phyloP scores from a whole-genome alignment of 1,284 basidiomycete genomes.

The Melampsora americana region DNA sequence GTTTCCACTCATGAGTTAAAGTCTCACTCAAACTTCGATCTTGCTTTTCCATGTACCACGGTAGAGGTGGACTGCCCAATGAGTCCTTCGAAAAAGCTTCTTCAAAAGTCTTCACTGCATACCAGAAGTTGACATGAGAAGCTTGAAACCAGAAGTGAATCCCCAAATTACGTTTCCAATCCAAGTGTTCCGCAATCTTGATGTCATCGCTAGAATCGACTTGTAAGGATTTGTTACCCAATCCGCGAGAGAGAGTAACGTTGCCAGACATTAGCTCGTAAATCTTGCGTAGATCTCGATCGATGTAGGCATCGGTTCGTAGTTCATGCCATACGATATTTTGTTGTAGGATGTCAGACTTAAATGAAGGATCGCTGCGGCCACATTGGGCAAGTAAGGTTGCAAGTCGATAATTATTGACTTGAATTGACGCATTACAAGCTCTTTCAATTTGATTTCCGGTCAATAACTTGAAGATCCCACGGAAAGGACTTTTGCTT shows the following conservation, averaged over 20 bases:
- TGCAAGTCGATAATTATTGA: slow-evolving; percentile 77
- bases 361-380: slow-evolving; percentile 69
- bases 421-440: slow-evolving; percentile 70
- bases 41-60: slow-evolving; percentile 62
- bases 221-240: slow-evolving; percentile 58
- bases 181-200: slow-evolving; percentile 72
- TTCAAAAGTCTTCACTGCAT: slow-evolving; percentile 61
- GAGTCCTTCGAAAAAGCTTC: slow-evolving; percentile 49
- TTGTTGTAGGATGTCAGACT: slow-evolving; percentile 72
- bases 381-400: slow-evolving; percentile 87
- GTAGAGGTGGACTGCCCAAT: slow-evolving; percentile 53
- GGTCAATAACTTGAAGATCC: slow-evolving; percentile 73
- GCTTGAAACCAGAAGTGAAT: slow-evolving; percentile 81
- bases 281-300: slow-evolving; percentile 68
- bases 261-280: slow-evolving; percentile 83
- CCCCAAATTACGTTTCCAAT: slow-evolving; percentile 94
- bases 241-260: slow-evolving; percentile 65
- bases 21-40: slow-evolving; percentile 14
- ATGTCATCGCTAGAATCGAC: slow-evolving; percentile 65
- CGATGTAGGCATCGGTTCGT: slow-evolving; percentile 69
- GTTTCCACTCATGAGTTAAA: slow-evolving; percentile 22
- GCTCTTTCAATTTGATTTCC: slow-evolving; percentile 85
- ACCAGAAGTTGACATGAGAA: slow-evolving; percentile 43
- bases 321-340: slow-evolving; percentile 79
- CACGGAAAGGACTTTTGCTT: slow-evolving; percentile 52